These are phyloP conservation scores for Marasmius sp. DNA, from an alignment of 1,284 basidiomycete genomes.

Conservation along the genomic window DNA sequence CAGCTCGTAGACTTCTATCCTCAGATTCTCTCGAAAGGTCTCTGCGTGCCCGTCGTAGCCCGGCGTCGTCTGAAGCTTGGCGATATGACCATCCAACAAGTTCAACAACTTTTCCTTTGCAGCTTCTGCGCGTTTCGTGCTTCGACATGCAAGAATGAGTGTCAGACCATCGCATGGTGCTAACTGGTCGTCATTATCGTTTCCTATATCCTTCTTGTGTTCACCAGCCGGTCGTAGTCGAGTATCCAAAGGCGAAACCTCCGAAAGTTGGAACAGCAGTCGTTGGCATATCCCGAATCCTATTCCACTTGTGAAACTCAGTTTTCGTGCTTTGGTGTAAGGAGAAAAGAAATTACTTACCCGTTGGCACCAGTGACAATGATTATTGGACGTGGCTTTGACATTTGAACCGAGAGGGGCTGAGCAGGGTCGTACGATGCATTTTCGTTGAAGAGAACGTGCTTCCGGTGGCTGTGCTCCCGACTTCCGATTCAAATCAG, in stretches of 20 bases:
- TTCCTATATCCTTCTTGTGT: background rate
- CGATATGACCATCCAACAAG: slow-evolving; percentile 56
- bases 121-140: slow-evolving; percentile 57
- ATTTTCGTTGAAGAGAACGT: too few relatives aligned
- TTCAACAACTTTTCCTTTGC: slow-evolving; percentile 57
- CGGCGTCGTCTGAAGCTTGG: slow-evolving; percentile 28
- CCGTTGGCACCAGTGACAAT: slow-evolving; percentile 38
- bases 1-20: slow-evolving; percentile 60
- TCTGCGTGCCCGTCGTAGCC: slow-evolving; percentile 50
- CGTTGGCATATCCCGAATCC: slow-evolving; percentile 86
- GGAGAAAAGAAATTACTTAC: slow-evolving; percentile 35
- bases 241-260: slow-evolving; percentile 49
- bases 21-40: slow-evolving; percentile 60
- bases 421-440: too few relatives aligned
- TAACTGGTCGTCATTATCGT: slow-evolving; percentile 8
- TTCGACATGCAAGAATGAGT: slow-evolving; percentile 84
- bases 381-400: slow-evolving; percentile 14
- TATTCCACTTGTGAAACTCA: slow-evolving; percentile 59
- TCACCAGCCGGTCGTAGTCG: slow-evolving; percentile 32
- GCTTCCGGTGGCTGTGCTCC: too few relatives aligned
- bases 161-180: slow-evolving; percentile 57
- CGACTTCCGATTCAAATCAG: too few relatives aligned
- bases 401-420: background rate
- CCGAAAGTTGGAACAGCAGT: slow-evolving; percentile 70
- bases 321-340: background rate